Evolutionary conservation across 768 basidiomycete genomes (phyloP), one percentile per base, ranked within the genome.

Genomic region (Phanerochaete sordida): DNA sequence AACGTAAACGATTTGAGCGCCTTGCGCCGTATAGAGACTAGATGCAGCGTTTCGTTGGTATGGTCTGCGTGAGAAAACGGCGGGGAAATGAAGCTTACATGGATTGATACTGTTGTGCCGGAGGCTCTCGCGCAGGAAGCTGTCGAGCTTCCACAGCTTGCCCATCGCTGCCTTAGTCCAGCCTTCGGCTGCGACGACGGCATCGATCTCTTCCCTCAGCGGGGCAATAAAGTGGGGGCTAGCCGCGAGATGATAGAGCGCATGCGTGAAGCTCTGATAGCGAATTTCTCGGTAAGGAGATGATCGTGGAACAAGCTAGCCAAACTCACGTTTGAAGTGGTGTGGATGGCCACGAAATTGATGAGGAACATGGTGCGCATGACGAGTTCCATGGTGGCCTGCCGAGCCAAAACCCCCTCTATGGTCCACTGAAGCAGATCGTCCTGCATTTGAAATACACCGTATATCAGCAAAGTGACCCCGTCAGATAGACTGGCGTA

Each of bases 71-170:
- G 33, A 28, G n/a, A 23, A 23, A 4, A 23, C 24, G 47, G 24
- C n/a, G 31, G 16, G 31, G 16, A 51, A 16, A 24, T 16, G 43
- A 8, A 13, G 66, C 72, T 26, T 43, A 72, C 73, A 26, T 2
- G 56, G 48, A 24, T 60, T 66, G 19, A 70, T 16, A 7, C 67
- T 65, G 33, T 66, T 61, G 5, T 69, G 2, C 2, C 73, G 63
- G 53, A 65, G 66, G 3, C 65, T 66, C 58, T 76, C 75, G 49
- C 65, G 65, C 44, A 76, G 39, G 64, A 76, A 73, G 56, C 74
- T 74, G 60, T 76, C 75, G 16, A 75, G 19, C 57, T 71, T 73
- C 50, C 57, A 62, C 72, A 73, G 71, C 47, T 65, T 68, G 9
- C 52, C 57, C 30, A 73, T 46, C 1, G 69, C 64, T 3, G 51